phyloP scores from a whole-genome alignment of 352 stramenopile species.

The Phytopythium sindhum region DNA sequence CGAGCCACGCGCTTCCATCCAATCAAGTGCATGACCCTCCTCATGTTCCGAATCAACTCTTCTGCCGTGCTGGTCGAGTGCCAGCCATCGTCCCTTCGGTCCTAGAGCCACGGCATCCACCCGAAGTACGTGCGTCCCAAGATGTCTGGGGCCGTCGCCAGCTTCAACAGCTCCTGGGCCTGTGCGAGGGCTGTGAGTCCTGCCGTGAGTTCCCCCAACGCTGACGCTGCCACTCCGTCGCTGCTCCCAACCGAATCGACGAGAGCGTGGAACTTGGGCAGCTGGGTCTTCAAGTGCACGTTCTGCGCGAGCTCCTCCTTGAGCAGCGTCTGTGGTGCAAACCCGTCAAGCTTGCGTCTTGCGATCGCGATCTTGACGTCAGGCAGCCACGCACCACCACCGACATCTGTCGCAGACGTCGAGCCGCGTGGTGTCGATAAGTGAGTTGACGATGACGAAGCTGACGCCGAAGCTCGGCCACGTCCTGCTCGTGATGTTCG shows the following conservation, averaged over 20 bases:
- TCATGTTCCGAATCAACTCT: background rate
- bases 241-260: conserved; percentile 35
- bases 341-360: conserved; percentile 66
- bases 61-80: background rate
- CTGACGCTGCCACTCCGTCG: background rate
- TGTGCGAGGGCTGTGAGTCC: conserved; percentile 64
- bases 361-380: conserved; percentile 79
- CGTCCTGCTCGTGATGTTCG: conserved; percentile 1
- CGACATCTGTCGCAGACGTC: conserved; percentile 2
- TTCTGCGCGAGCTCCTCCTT: conserved; percentile 79
- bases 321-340: conserved; percentile 61
- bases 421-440: background rate
- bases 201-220: conserved; percentile 9
- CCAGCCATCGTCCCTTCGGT: no score
- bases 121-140: conserved; percentile 78
- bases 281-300: conserved; percentile 44
- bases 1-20: conserved; percentile 3
- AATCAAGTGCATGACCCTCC: conserved; percentile 1
- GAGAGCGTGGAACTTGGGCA: conserved; percentile 54
- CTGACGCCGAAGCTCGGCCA: background rate
- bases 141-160: conserved; percentile 80
- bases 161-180: conserved; percentile 73
- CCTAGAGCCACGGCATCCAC: conserved; percentile 79
- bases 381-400: conserved; percentile 48
- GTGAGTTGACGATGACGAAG: conserved; percentile 4